Evolutionary conservation across 2,329 filamentous ascomycete genomes (phyloP).

Genomic region (Colletotrichum lini): DNA sequence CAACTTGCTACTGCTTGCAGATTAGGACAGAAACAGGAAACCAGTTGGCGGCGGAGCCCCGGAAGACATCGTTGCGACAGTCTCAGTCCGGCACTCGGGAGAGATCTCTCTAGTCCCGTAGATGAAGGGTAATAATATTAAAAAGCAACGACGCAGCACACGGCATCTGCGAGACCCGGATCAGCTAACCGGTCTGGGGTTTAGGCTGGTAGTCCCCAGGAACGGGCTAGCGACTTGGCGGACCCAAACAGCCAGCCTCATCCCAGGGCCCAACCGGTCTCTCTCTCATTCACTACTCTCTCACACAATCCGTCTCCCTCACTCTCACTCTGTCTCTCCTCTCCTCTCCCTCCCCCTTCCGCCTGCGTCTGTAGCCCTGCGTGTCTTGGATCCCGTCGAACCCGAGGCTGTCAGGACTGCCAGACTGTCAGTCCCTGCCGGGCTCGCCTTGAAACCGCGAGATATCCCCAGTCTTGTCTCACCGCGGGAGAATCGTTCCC

Average conservation of each 20-base stretch:
- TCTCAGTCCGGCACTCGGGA: not conserved
- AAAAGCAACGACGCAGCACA: not conserved
- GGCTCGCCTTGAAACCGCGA: not conserved
- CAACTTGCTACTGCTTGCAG: not conserved
- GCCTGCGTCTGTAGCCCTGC: not conserved
- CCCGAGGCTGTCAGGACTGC: not conserved
- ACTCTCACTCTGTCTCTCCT: no score
- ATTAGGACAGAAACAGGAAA: not conserved
- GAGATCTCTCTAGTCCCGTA: not conserved
- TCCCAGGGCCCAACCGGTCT: not conserved
- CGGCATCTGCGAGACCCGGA: slow-evolving; percentile 30
- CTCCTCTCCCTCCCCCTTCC: not conserved
- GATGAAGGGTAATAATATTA: not conserved
- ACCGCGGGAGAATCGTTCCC: not conserved
- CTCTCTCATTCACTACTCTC: no score
- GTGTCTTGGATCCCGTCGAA: not conserved
- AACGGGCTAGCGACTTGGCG: not conserved
- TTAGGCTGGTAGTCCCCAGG: not conserved
- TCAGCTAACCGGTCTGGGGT: slow-evolving; percentile 10
- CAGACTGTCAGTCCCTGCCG: not conserved
- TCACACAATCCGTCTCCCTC: no score
- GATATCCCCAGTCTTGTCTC: not conserved
- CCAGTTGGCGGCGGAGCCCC: not conserved
- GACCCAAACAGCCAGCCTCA: not conserved
- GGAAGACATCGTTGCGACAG: not conserved